Evolutionary conservation across 805 yeast species (phyloP), one percentile per base, ranked within the genome.

Genomic region (Starmerella scarabaei): DNA sequence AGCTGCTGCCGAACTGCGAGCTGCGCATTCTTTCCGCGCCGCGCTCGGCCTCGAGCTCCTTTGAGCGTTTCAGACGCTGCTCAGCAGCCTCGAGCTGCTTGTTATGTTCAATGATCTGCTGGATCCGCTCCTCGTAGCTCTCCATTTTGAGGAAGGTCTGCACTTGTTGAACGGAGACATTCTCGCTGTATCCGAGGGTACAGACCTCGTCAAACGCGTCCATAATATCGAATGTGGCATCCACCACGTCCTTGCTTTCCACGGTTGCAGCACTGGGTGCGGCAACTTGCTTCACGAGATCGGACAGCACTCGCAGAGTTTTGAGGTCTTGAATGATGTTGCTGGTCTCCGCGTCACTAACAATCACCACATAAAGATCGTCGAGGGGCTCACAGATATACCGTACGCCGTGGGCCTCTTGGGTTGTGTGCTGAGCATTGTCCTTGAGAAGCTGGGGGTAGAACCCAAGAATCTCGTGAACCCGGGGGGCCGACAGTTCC

Each of bases 81-180:
- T 91, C 98, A 40, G 83, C 77, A 30, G 98, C 98, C 62, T 88
- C 98, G 54, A 82, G 66, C 64, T 91, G 98, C 65, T 91, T 91
- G 67, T 91, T 91, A 61, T 86, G 77, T 64, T 84, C 97, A 54
- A 91, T 91, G 59, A 91, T 86, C 59, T 91, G 96, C 67, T 91
- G 97, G 57, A 93, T 88, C 68, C 83, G 88, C 65, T 91, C 99
- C 64, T 91, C 98, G 60, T 91, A 96, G 30, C 94, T 81, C 63
- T 91, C 97, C 97, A 91, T 88, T 58, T 84, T 88, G 65, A 91
- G 67, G 63, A 82, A 88, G 11, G 93, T 82, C 59, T 73, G 75
- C 48, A 91, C 80, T 65, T 91, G 97, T 44, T 76, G 60, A 49
- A 79, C 59, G 1, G 91, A 74, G 49, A 88, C 65, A 61, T 84